Base-by-base conservation (phyloP, 306 rosid genomes). In the Prunus mume region DNA sequence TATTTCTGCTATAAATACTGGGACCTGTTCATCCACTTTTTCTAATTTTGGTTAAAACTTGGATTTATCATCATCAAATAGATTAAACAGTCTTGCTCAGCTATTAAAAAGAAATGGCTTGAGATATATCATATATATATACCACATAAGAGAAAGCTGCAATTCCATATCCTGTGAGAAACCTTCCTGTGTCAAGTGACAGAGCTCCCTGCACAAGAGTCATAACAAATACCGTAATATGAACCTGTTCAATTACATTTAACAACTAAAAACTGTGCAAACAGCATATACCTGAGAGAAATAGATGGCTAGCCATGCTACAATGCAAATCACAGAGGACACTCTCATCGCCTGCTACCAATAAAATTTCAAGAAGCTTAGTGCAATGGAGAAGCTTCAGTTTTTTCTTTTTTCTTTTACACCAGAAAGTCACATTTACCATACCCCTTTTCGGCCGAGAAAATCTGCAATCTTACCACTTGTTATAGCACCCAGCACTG, bases 81-180 rank as follows among this genome's bases (percentile, higher is more conserved):
- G 38, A 65, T 58, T 25, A 24, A 24, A 58, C 3, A 58, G 5
- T 63, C 61, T 17, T n/a, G 69, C 28, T 69, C 49, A 75, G 65
- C 72, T 22, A 52, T 43, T n/a, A 49, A 45, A 73, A 27, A 18
- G 65, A 43, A 14, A 15, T 43, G 43, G 41, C 18, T 20, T 55
- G 41, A 34, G 41, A 34, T 2, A 24, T 56, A 1, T 34, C 34
- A n/a, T 18, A 79, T 52, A 19, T n/a, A 73, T 27, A 81, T 88
- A 91, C 98, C 98, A 88, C 98, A 32, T 88, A 93, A 51, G 98
- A 91, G 81, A 91, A 82, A 65, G 88, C 75, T 78, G 97, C 98
- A 77, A 93, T 93, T 79, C 98, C 98, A 74, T 75, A 93, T 45
- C 98, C 98, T 2, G 95, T 89, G 70, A 65, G 85, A 25, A 89